Percentiles rank a stretch among this genome's conserved stretches.
These are phyloP conservation scores for Nephelium lappaceum DNA, from an alignment of 345 rosid genomes.

Conservation along the genomic window DNA sequence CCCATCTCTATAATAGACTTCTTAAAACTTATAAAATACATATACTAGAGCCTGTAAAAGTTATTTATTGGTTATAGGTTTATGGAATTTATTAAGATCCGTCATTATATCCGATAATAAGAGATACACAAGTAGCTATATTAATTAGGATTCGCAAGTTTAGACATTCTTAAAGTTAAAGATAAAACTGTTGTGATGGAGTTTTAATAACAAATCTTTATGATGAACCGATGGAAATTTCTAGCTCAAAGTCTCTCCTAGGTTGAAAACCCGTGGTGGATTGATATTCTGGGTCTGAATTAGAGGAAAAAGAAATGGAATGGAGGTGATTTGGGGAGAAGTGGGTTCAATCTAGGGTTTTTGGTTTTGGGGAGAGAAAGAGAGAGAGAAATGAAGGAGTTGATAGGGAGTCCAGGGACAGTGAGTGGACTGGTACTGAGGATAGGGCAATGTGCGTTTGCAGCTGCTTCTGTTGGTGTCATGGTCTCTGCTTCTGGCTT, in stretches of 20 bases:
- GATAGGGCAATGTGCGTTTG: slow-evolving; percentile 72
- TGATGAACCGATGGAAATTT: neutral
- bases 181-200: neutral
- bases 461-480: slow-evolving; percentile 71
- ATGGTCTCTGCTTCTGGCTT: slow-evolving; percentile 67
- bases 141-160: no score
- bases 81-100: no score
- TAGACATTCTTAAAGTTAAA: slow-evolving; percentile 9
- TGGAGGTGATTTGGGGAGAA: slow-evolving; percentile 19
- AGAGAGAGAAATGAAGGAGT: slow-evolving; percentile 58
- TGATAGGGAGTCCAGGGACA: slow-evolving; percentile 85
- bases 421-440: slow-evolving; percentile 68
- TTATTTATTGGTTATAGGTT: no score
- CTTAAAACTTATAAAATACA: no score
- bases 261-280: neutral
- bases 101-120: no score
- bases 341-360: slow-evolving; percentile 30
- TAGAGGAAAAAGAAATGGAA: neutral
- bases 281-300: neutral
- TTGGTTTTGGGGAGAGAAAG: neutral
- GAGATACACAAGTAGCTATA: no score
- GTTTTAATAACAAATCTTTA: neutral
- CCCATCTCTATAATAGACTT: no score
- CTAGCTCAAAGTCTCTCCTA: neutral
- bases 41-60: no score